These are phyloP conservation scores for Ulmus americana DNA, from an alignment of 331 rosid genomes.

Conservation along the genomic window DNA sequence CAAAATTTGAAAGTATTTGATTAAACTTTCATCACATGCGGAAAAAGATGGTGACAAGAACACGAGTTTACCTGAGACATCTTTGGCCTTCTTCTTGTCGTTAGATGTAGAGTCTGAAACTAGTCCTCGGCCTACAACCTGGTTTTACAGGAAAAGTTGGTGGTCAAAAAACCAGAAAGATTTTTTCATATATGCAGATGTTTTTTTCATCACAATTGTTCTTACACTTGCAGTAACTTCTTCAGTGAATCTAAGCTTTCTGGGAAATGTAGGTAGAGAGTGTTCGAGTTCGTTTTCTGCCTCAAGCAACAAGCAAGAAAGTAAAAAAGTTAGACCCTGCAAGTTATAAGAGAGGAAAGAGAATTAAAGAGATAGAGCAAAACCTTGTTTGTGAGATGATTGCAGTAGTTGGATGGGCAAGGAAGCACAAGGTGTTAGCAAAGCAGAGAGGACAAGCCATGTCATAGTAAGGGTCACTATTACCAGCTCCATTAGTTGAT, in stretches of 20 bases:
- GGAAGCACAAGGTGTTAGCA: constrained; percentile 34
- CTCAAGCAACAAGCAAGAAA: neutral
- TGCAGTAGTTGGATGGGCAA: constrained; percentile 27
- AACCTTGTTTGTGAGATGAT: constrained; percentile 36
- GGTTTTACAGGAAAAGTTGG: neutral
- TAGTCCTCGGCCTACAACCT: constrained; percentile 32
- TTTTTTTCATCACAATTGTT: neutral
- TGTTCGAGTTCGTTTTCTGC: constrained; percentile 17
- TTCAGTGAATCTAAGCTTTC: constrained; percentile 46
- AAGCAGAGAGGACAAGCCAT: constrained; percentile 31
- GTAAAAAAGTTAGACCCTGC: neutral
- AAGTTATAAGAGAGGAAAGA: constrained; percentile 1
- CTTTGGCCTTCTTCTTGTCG: constrained; percentile 16
- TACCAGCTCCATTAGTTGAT: constrained; percentile 30
- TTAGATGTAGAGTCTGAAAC: constrained; percentile 22
- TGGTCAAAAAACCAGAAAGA: neutral
- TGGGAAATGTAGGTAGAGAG: constrained; percentile 35
- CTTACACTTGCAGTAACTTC: constrained; percentile 30
- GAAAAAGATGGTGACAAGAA: too few species aligned
- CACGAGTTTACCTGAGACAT: constrained; percentile 23
- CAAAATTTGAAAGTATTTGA: too few species aligned
- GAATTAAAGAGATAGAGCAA: constrained; percentile 4
- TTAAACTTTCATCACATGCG: too few species aligned
- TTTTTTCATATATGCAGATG: neutral
- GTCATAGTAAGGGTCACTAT: constrained; percentile 25